phyloP scores from a whole-genome alignment of 2,329 filamentous ascomycete species.

The Ophiocordyceps camponoti-floridani region DNA sequence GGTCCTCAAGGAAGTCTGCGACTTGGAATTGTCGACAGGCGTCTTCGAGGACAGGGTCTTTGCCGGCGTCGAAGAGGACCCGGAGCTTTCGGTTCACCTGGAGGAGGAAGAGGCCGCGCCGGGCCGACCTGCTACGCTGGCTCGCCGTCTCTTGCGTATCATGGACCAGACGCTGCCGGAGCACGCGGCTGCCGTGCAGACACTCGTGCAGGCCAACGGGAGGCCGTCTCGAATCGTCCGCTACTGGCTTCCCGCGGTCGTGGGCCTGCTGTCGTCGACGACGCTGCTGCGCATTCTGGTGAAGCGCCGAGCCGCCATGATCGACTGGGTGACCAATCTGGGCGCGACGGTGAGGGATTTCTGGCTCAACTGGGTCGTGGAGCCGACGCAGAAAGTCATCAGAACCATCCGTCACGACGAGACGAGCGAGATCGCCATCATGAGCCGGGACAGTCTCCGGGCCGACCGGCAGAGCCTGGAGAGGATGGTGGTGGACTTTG shows the following conservation, averaged over 20 bases:
- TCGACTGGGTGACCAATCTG: constrained; percentile 63
- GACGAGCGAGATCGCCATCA: constrained; percentile 84
- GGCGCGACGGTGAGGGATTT: constrained; percentile 73
- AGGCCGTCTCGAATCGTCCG: constrained; percentile 58
- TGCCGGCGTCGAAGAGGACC: constrained; percentile 41
- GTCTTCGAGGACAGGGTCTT: constrained; percentile 52
- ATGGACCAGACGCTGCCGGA: constrained; percentile 50
- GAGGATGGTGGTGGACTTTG: constrained; percentile 96
- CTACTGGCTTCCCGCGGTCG: constrained; percentile 70
- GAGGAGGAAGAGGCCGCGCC: constrained; percentile 26
- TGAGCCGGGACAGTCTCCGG: constrained; percentile 82
- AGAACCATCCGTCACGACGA: constrained; percentile 87
- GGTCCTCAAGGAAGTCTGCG: constrained; percentile 54
- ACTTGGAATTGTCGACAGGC: constrained; percentile 40
- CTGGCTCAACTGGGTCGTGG: constrained; percentile 90
- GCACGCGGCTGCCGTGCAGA: constrained; percentile 39
- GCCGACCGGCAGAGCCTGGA: constrained; percentile 85
- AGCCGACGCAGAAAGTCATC: constrained; percentile 67
- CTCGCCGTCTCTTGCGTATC: constrained; percentile 48
- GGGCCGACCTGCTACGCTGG: constrained; percentile 40
- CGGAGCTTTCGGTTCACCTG: constrained; percentile 34
- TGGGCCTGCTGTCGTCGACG: constrained; percentile 63
- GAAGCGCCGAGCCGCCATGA: constrained; percentile 57
- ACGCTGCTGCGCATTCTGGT: constrained; percentile 68
- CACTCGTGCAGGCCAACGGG: constrained; percentile 46